Evolutionary conservation across 805 yeast species (phyloP).

Genomic region (Ogataea corticis): DNA sequence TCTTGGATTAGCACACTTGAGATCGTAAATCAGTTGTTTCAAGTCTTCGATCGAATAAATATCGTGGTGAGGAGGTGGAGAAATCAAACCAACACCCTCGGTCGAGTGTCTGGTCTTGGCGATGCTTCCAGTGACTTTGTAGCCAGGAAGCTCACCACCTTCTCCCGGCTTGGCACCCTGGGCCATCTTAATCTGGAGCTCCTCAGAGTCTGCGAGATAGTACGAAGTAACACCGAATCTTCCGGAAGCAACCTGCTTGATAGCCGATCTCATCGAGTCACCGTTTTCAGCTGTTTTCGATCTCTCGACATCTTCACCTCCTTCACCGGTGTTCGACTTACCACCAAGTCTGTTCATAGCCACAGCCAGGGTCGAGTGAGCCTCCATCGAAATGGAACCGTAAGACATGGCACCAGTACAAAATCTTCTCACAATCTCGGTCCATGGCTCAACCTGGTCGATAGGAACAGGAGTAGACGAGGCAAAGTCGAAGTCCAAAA

Average conservation of each 20-base stretch:
- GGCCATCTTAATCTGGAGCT: conserved; percentile 96
- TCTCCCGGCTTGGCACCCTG: conserved; percentile 99
- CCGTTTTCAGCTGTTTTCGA: conserved; percentile 79
- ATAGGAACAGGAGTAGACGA: conserved; percentile 75
- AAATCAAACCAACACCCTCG: conserved; percentile 93
- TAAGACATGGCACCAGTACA: conserved; percentile 99
- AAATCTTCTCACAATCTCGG: conserved; percentile 95
- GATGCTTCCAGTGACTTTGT: conserved; percentile 82
- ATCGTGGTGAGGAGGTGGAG: conserved; percentile 99
- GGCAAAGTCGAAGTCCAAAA: conserved; percentile 85
- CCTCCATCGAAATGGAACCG: conserved; percentile 98
- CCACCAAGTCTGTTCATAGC: conserved; percentile 99
- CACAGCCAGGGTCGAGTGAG: conserved; percentile 95
- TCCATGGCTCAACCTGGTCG: conserved; percentile 99
- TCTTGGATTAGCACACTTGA: conserved; percentile 95
- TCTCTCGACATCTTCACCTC: conserved; percentile 97
- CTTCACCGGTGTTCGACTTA: conserved; percentile 98
- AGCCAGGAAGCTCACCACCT: conserved; percentile 98
- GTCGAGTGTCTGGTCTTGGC: conserved; percentile 97
- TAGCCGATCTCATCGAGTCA: conserved; percentile 98
- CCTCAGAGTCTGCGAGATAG: conserved; percentile 94
- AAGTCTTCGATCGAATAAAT: conserved; percentile 97
- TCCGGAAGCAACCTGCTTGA: conserved; percentile 97
- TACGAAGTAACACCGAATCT: conserved; percentile 97
- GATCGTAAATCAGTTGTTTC: conserved; percentile 93